Evolutionary conservation across 2,329 filamentous ascomycete species (phyloP).

Genomic region (Pseudocercospora fijiensis): DNA sequence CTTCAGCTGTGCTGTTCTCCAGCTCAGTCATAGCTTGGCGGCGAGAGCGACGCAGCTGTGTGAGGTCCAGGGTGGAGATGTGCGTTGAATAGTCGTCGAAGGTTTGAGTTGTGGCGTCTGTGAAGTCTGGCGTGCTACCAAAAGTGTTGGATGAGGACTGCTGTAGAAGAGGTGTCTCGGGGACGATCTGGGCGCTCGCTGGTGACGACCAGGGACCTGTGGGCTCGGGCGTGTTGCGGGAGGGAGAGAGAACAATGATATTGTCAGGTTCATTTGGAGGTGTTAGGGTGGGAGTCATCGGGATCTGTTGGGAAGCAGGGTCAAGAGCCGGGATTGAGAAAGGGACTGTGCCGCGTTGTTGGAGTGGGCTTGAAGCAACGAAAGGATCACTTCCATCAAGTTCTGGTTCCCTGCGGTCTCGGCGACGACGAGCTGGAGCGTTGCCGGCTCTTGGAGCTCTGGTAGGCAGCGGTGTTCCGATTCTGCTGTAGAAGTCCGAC

Average conservation of each 20-base stretch:
- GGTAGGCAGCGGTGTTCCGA: neutral
- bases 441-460: neutral
- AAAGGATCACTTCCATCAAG: neutral
- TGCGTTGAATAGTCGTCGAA: neutral
- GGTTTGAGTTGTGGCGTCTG: neutral
- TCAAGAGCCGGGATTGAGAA: neutral
- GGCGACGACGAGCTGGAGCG: neutral
- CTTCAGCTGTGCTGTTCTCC: slow-evolving; percentile 11
- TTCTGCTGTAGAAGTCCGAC: neutral
- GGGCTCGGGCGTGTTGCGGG: neutral
- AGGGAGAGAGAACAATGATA: neutral
- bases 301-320: neutral
- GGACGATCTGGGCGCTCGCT: slow-evolving; percentile 13
- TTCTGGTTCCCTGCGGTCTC: neutral
- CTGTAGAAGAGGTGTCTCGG: slow-evolving; percentile 12
- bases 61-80: neutral
- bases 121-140: neutral
- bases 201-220: neutral
- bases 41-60: slow-evolving; percentile 7
- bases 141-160: neutral
- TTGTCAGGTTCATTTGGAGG: neutral
- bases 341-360: neutral
- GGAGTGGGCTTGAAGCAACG: neutral
- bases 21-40: slow-evolving; percentile 3
- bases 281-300: neutral